Evolutionary conservation across 176 grass and related monocot species (phyloP).

Genomic region (Oryza nivara): DNA sequence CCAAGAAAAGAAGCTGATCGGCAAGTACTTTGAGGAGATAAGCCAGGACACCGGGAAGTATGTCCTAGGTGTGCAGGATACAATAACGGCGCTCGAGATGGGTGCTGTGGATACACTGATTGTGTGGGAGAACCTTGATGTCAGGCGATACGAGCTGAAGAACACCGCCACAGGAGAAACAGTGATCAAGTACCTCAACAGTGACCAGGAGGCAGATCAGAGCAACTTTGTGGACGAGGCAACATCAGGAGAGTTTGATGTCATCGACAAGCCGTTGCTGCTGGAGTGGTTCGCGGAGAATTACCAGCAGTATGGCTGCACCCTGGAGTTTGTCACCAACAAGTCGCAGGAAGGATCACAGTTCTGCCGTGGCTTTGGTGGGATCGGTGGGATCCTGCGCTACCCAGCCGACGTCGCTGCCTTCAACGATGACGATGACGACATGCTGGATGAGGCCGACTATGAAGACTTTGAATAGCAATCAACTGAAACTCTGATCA

Average conservation of each 20-base stretch:
- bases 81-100: conserved; percentile 60
- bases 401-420: conserved; percentile 51
- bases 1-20: conserved; percentile 72
- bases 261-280: conserved; percentile 43
- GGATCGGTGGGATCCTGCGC: conserved; percentile 63
- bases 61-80: conserved; percentile 58
- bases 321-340: conserved; percentile 63
- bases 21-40: conserved; percentile 75
- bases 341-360: conserved; percentile 71
- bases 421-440: conserved; percentile 35
- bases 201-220: conserved; percentile 52
- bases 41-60: conserved; percentile 67
- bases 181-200: conserved; percentile 46
- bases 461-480: conserved; percentile 60
- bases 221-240: conserved; percentile 46
- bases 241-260: conserved; percentile 43
- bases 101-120: conserved; percentile 58
- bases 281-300: conserved; percentile 72
- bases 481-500: conserved; percentile 46
- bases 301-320: conserved; percentile 59
- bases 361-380: conserved; percentile 65
- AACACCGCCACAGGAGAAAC: conserved; percentile 50
- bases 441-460: conserved; percentile 45
- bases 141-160: conserved; percentile 61
- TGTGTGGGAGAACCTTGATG: conserved; percentile 70